A percentile compares a stretch with the other conserved stretches of the same genome.
phyloP scores from a whole-genome alignment of 2,329 filamentous ascomycete genomes.

The Ophidiomyces ophidiicola region DNA sequence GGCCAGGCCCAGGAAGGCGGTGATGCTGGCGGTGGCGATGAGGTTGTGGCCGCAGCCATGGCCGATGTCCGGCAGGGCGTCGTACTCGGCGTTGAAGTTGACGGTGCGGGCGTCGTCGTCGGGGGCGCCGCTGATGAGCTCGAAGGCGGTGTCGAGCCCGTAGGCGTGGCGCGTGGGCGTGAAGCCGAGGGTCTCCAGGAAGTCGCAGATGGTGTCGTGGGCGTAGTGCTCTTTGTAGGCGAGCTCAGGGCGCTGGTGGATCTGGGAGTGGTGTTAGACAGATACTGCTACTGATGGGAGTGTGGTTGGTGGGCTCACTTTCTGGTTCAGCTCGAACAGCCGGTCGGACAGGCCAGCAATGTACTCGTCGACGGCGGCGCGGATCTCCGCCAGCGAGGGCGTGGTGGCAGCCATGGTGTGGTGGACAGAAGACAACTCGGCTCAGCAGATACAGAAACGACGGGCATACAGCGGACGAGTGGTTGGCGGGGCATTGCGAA shows the following conservation, averaged over 20 bases:
- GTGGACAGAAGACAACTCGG: no score
- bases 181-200: conserved; percentile 37
- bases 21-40: conserved; percentile 27
- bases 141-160: conserved; percentile 42
- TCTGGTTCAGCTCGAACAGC: conserved; percentile 5
- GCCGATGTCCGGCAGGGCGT: conserved; percentile 31
- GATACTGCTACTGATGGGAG: no score
- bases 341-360: conserved; percentile 4
- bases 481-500: no score
- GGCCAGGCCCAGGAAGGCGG: conserved; percentile 37
- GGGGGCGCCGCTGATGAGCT: conserved; percentile 8
- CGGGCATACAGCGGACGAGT: no score
- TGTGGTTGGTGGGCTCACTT: conserved; percentile 1
- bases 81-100: conserved; percentile 34
- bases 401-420: background rate
- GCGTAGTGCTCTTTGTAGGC: conserved; percentile 42
- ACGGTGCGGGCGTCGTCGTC: background rate
- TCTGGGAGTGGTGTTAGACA: conserved; percentile 21
- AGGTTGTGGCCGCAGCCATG: conserved; percentile 34
- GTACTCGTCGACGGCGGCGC: background rate
- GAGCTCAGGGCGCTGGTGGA: conserved; percentile 41
- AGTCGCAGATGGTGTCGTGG: conserved; percentile 38
- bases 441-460: no score
- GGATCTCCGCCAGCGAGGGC: background rate
- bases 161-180: conserved; percentile 39